Conservation (phyloP, 2,329 filamentous ascomycete genomes). For the Endothia cerciana region DNA sequence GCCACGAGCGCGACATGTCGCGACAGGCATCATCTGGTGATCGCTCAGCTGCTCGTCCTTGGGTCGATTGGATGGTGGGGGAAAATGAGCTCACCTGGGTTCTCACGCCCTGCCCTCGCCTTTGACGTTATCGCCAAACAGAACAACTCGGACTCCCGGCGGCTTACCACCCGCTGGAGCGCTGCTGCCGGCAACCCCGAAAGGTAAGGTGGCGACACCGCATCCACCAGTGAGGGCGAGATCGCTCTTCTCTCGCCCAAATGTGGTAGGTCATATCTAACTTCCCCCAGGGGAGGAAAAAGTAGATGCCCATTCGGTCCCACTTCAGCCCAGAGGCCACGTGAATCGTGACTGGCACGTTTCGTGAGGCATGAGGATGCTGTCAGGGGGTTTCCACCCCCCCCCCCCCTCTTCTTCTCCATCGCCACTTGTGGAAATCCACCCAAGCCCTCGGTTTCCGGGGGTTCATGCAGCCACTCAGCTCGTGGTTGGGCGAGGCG, state of each 20-base stretch:
- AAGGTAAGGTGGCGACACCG: not conserved
- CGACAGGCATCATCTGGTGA: not conserved
- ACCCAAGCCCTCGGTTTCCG: not conserved
- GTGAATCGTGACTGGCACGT: not conserved
- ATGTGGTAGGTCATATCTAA: slow-evolving; percentile 2
- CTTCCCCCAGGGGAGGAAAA: not conserved
- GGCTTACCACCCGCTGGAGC: not conserved
- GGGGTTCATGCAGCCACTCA: not conserved
- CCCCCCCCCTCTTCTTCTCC: not conserved
- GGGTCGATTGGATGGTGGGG: not conserved
- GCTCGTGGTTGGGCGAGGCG: not conserved
- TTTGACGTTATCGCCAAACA: not conserved
- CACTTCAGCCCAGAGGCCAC: slow-evolving; percentile 6
- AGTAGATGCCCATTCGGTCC: not conserved
- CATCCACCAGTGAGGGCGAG: not conserved
- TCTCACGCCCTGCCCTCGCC: not conserved
- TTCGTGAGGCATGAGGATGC: not conserved
- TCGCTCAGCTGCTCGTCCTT: not conserved
- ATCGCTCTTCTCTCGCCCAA: not conserved
- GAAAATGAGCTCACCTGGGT: not conserved
- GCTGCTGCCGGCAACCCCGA: slow-evolving; percentile 10
- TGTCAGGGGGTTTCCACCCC: not conserved
- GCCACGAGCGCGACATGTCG: not conserved
- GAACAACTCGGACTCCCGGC: not conserved
- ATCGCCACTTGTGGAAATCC: not conserved